Evolutionary conservation across 805 yeast species (phyloP).

Genomic region (Wickerhamomyces tratensis): DNA sequence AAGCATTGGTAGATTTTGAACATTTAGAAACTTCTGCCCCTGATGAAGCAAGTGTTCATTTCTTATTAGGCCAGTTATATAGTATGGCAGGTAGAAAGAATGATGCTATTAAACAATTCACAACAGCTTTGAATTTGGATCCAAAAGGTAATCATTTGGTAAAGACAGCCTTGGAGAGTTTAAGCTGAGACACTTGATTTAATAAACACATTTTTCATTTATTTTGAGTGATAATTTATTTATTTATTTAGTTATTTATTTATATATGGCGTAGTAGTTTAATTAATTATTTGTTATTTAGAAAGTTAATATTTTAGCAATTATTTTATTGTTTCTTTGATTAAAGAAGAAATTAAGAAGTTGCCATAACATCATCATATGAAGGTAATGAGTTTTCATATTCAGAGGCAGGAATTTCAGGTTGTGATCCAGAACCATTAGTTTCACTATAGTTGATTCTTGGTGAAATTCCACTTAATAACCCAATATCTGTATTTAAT

Average conservation of each 20-base stretch:
- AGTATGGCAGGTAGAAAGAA: slow-evolving; percentile 63
- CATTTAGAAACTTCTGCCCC: slow-evolving; percentile 71
- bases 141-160: slow-evolving; percentile 87
- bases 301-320: too few relatives aligned
- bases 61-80: slow-evolving; percentile 78
- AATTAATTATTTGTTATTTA: too few relatives aligned
- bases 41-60: slow-evolving; percentile 91
- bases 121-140: slow-evolving; percentile 82
- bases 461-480: slow-evolving; percentile 3
- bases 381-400: slow-evolving; percentile 3
- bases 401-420: neutral
- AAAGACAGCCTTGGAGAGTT: slow-evolving; percentile 67
- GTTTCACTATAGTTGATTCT: too few relatives aligned
- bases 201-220: too few relatives aligned
- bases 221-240: too few relatives aligned
- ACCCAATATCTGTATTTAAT: neutral
- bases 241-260: too few relatives aligned
- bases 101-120: slow-evolving; percentile 76
- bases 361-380: slow-evolving; percentile 3
- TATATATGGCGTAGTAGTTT: too few relatives aligned
- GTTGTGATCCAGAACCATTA: neutral
- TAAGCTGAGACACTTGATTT: neutral
- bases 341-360: too few relatives aligned
- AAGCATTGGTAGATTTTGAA: slow-evolving; percentile 70
- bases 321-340: too few relatives aligned